Evolutionary conservation across 2,329 filamentous ascomycete species (phyloP), one percentile per base, ranked within the genome.

Genomic region (Alternaria solani): DNA sequence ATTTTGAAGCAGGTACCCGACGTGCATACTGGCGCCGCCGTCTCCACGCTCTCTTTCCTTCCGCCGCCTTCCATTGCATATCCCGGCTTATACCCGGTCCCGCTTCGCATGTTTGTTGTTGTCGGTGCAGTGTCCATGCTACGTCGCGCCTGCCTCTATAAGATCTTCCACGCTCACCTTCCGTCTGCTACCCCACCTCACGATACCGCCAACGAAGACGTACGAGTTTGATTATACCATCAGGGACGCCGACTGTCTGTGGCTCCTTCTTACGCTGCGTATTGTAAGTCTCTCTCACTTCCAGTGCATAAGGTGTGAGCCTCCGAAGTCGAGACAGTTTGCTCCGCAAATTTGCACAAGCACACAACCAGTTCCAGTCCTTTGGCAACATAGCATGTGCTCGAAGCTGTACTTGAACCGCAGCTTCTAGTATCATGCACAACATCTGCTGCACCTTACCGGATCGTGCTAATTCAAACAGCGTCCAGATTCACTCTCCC

Each of bases 131-230:
- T 39, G 62, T 60, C 47, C 55, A 57, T 39, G 43, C 60, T 54
- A 49, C 62, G 7, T 58, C 26, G 59, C 60, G 47, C 59, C 63
- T 68, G 61, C 59, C 52, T 43, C 18, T 56, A 53, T 57, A 59
- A 51, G 44, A 12, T 49, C 28, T 42, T 38, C 20, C 51, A 23
- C 51, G 34, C 57, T 60, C 51, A 51, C 56, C 32, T 36, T 49
- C 44, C 14, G 12, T 49, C 53, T 20, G 23, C 42, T 51, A 57
- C 59, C 57, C 52, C 55, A 57, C 57, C 46, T 47, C 57, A 46
- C 36, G 20, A 30, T 41, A 25, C 53, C 42, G 49, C 42, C 54
- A 25, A 41, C 51, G 36, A 51, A 49, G 18, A 53, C 43, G 41
- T 42, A 16, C 34, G 39, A 32, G 32, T 12, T 26, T 23, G 8